Base-by-base conservation (phyloP, 2,329 filamentous ascomycete genomes). In the Acarospora socialis region DNA sequence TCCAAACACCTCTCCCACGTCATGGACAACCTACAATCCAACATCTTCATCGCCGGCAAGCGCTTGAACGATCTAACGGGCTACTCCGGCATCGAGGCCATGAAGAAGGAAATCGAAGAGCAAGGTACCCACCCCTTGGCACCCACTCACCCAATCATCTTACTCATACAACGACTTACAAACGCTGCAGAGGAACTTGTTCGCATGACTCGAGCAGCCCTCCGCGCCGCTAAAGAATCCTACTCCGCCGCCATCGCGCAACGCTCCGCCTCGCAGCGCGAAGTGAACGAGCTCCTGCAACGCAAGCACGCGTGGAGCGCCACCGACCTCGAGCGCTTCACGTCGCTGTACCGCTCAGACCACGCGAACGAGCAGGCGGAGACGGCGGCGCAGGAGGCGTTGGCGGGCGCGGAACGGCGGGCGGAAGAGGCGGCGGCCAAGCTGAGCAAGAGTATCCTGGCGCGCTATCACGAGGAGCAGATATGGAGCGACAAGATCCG, bases 401-500 rank as follows among this genome's bases (percentile, higher is more conserved):
- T 95, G 16, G 73, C 74, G 10, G 68, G 73, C 37, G 76, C 82
- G 2, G 90, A 98, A 60, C 68, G 70, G 26, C 73, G 81, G 38
- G 74, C 92, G 38, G 81, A 93, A 56, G 76, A 80, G 39, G 70
- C 84, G 1, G 71, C 76, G 34, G 71, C 75, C 32, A 70, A 76
- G 46, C 62, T 98, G 33, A 87, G 80, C 51, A 75, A 78, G 39
- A 75, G 77, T 30, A 94, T 95, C 46, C 63, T 94, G 31, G 80
- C 80, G 39, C 73, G 92, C 38, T 98, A 98, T 56, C 90, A 98
- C 55, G 90, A 98, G 59, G 90, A 98, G 61, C 90, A 98, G 61
- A 92, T 98, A 35, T 98, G 90, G 90, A 92, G 82, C 50, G 90
- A 98, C 54, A 87, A 92, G 46, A 98, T 98, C 51, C 70, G 90